Base-by-base conservation (phyloP, 805 yeast genomes). In the Saturnispora sekii region DNA sequence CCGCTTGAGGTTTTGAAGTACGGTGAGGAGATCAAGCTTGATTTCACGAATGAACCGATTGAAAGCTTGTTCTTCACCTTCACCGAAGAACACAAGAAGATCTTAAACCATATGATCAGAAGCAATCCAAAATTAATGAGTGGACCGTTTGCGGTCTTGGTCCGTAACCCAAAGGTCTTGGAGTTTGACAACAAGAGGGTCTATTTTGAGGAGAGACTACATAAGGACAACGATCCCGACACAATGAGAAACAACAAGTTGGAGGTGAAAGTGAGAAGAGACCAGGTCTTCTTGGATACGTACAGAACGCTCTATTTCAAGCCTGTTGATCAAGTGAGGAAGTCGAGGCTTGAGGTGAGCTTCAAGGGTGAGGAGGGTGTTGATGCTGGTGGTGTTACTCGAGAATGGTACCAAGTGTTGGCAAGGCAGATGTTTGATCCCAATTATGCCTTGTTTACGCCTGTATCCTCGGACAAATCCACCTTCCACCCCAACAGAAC, bases 321-420 rank as follows among this genome's bases (percentile, higher is more conserved):
- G 54, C 66, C 84, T 0, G 76, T 77, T 30, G 84, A 79, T 9
- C 90, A 83, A 45, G 77, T 88, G 57, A 76, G 79, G 53, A 71
- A 77, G 40, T 73, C 89, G 2, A 81, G 80, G 52, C 66, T 93
- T 53, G 89, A 83, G 41, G 77, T 93, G 35, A 73, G 74, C n/a
- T 93, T 93, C 67, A 79, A 79, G 50, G 96, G 95, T 1, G 99
- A 93, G 62, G 83, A 83, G 44, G 99, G 97, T 53, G 85, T 93
- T 40, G 99, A 93, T 69, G 98, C 96, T 3, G 99, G 99, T 53
- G 99, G 99, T 35, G 81, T 93, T 12, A 85, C 97, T 0, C 72
- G 99, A 57, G 99, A 93, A 61, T 93, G 98, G 98, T 89, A 82
- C 57, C 97, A 89, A 60, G 95, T 89, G 5, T 64, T 93, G 39